phyloP scores from a whole-genome alignment of 805 yeast genomes.

The Sugiyamaella floridensis region DNA sequence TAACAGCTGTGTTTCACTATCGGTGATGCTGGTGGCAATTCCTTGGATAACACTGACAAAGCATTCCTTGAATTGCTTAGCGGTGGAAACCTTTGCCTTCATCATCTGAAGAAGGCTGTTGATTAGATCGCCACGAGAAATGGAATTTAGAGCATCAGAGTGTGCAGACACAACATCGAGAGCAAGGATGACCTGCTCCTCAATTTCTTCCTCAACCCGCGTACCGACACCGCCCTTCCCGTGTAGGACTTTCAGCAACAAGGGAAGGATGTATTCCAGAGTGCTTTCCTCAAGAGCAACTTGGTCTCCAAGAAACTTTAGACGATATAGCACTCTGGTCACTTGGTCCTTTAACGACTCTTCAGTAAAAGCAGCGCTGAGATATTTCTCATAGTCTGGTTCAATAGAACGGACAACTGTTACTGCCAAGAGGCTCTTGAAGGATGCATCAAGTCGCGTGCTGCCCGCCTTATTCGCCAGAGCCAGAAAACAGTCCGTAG shows the following conservation, averaged over 20 bases:
- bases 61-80: constrained; percentile 78
- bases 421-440: constrained; percentile 54
- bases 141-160: constrained; percentile 44
- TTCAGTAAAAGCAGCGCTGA: constrained; percentile 41
- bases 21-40: constrained; percentile 54
- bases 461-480: constrained; percentile 46
- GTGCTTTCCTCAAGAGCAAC: constrained; percentile 61
- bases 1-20: constrained; percentile 51
- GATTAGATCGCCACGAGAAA: constrained; percentile 65
- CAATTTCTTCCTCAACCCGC: constrained; percentile 68
- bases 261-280: constrained; percentile 67
- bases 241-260: constrained; percentile 60
- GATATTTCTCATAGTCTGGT: constrained; percentile 32
- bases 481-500: constrained; percentile 46
- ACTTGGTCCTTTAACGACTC: constrained; percentile 50
- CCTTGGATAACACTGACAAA: constrained; percentile 70
- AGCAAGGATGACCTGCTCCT: constrained; percentile 73
- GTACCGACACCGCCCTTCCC: constrained; percentile 44
- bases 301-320: constrained; percentile 69
- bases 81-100: constrained; percentile 60
- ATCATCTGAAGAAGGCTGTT: constrained; percentile 57
- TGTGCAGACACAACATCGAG: constrained; percentile 58
- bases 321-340: constrained; percentile 63
- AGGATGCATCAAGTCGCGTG: constrained; percentile 40
- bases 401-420: constrained; percentile 55